Conservation (phyloP, 2,329 filamentous ascomycete species). For the Pseudogymnoascus sp. region DNA sequence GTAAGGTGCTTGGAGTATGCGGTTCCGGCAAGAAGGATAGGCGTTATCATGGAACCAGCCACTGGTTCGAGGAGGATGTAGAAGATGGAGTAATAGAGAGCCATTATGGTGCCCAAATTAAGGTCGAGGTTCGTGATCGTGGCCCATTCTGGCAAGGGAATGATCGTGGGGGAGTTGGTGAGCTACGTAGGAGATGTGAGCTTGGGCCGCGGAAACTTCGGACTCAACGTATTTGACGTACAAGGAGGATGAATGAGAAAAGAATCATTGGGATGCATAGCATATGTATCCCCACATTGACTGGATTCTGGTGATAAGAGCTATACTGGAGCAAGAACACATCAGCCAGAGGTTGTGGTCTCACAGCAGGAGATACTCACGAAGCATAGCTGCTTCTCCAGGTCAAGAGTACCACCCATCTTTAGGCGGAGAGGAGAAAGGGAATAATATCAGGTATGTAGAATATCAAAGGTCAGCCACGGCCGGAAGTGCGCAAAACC, state of each 20-base stretch:
- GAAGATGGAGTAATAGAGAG: conserved; percentile 64
- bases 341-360: conserved; percentile 11
- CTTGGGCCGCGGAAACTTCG: conserved; percentile 10
- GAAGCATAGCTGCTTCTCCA: conserved; percentile 76
- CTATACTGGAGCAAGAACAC: conserved; percentile 57
- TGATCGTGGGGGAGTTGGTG: conserved; percentile 55
- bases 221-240: conserved; percentile 35
- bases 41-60: conserved; percentile 69
- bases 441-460: neutral
- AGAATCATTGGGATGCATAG: conserved; percentile 71
- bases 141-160: conserved; percentile 59
- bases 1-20: conserved; percentile 68
- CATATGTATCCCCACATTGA: conserved; percentile 75
- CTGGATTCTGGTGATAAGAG: conserved; percentile 70
- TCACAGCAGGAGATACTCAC: conserved; percentile 44
- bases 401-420: conserved; percentile 47
- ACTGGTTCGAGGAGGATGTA: conserved; percentile 94
- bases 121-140: conserved; percentile 60
- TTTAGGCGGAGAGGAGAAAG: neutral
- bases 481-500: neutral
- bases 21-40: conserved; percentile 67
- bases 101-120: conserved; percentile 58
- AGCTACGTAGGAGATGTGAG: conserved; percentile 37
- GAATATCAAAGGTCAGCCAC: neutral
- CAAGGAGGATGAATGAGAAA: conserved; percentile 63